Conservation (phyloP, 2,329 filamentous ascomycete species). For the Pyrenophora teres region DNA sequence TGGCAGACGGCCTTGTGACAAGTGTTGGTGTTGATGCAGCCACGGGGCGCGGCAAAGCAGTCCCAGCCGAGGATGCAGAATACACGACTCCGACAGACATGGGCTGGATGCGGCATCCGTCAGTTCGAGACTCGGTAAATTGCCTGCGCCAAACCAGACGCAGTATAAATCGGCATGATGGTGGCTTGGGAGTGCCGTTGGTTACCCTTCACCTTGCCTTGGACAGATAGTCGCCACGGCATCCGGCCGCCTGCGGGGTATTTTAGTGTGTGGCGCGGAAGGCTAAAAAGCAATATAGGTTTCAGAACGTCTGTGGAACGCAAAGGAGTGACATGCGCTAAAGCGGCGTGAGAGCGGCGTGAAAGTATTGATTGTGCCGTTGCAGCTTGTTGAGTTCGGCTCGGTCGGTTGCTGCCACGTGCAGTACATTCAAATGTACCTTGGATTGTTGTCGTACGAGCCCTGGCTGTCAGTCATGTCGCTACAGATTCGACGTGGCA, state of each 20-base stretch:
- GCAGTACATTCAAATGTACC: slow-evolving; percentile 10
- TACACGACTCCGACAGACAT: slow-evolving; percentile 5
- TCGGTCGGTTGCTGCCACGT: slow-evolving; percentile 19
- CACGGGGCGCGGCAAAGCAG: slow-evolving; percentile 14
- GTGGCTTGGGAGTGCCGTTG: slow-evolving; percentile 13
- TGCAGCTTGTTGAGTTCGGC: slow-evolving; percentile 7
- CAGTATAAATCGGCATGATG: slow-evolving; percentile 5
- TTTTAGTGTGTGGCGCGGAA: slow-evolving; percentile 13
- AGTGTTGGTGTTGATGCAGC: slow-evolving; percentile 13
- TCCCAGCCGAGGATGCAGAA: slow-evolving; percentile 7
- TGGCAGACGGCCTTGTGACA: slow-evolving; percentile 1
- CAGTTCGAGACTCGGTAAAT: slow-evolving; percentile 21
- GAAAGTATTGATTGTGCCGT: slow-evolving; percentile 2
- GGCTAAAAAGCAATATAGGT: slow-evolving; percentile 11
- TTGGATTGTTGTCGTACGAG: slow-evolving; percentile 11
- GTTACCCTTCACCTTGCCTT: slow-evolving; percentile 2
- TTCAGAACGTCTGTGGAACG: background rate
- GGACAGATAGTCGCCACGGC: slow-evolving; percentile 5
- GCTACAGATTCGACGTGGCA: background rate
- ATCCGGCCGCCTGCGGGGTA: slow-evolving; percentile 11
- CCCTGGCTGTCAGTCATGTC: background rate
- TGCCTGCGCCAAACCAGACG: slow-evolving; percentile 9
- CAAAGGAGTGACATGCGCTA: slow-evolving; percentile 10
- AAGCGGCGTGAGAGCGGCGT: slow-evolving; percentile 10
- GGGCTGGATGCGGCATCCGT: slow-evolving; percentile 12